Base-by-base conservation (phyloP, 2,329 filamentous ascomycete species). In the Sporothrix protearum region DNA sequence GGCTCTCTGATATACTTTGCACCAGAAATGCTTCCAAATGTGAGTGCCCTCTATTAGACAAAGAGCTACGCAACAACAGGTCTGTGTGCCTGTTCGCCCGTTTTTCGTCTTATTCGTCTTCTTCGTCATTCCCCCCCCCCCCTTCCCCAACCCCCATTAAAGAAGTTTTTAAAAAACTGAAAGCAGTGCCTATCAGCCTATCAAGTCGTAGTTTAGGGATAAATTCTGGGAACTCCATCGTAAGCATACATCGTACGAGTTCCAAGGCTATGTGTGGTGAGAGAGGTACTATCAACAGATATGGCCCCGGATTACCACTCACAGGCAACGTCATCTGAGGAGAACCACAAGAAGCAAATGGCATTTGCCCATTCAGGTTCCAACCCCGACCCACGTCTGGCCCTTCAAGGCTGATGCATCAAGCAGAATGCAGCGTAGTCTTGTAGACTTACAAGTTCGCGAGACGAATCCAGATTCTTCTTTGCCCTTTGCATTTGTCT, bases 21-120 rank as follows among this genome's bases (percentile, higher is more conserved):
- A 61, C 57, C 39, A 63, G 33, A n/a, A 42, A 63, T 63, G 33
- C 57, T 42, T n/a, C 57, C 57, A 42, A 61, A 61, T 61, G n/a
- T 39, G 33, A 22, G 22, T 14, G 57, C 19, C 57, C 57, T 6
- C 57, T 61, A 22, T 22, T n/a, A 16, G 25, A 61, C 33, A 7
- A 22, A 39, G 7, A 22, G 14, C 28, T 33, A 28, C 53, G 28
- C 57, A 42, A 19, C 22, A 61, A 61, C 14, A 59, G 3, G 7
- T 59, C 55, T 36, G 30, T 59, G 30, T n/a, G n/a, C n/a, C n/a
- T n/a, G n/a, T n/a, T n/a, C 14, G 53, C 3, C 51, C 9, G 14
- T 36, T n/a, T 3, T 59, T 22, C 55, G 30, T 12, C 30, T 39
- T 39, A 22, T 39, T 61, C 33, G n/a, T n/a, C n/a, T n/a, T n/a